Conservation (phyloP, 1,284 basidiomycete genomes). For the Apiotrichum brassicae region DNA sequence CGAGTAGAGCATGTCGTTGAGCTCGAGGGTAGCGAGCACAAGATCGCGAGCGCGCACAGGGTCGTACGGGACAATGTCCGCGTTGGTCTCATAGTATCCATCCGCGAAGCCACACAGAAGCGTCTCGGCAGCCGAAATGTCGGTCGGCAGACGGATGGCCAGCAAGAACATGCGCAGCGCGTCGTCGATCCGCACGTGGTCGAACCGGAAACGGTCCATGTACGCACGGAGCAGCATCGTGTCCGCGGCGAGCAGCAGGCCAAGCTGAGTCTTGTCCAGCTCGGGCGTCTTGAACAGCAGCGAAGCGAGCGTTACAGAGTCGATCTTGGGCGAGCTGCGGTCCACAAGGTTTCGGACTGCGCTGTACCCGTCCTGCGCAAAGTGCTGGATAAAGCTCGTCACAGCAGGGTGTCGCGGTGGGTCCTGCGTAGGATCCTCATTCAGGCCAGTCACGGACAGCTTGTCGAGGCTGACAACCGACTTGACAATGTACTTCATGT, state of each 20-base stretch:
- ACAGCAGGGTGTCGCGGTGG: constrained; percentile 56
- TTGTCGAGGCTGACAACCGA: constrained; percentile 72
- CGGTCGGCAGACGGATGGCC: constrained; percentile 64
- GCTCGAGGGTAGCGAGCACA: constrained; percentile 73
- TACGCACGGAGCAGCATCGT: constrained; percentile 72
- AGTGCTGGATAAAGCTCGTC: constrained; percentile 64
- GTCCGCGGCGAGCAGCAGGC: constrained; percentile 71
- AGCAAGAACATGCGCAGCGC: constrained; percentile 82
- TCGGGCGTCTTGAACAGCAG: constrained; percentile 78
- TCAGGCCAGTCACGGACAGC: constrained; percentile 29
- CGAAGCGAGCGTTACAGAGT: constrained; percentile 64
- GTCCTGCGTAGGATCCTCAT: constrained; percentile 30
- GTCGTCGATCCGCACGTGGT: constrained; percentile 75
- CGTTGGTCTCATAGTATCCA: constrained; percentile 86
- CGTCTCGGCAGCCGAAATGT: constrained; percentile 55
- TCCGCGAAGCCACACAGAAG: constrained; percentile 65
- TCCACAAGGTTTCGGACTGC: constrained; percentile 63
- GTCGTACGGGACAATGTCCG: constrained; percentile 65
- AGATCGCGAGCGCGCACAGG: constrained; percentile 69
- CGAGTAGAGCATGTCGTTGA: constrained; percentile 43
- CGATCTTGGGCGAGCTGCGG: constrained; percentile 51
- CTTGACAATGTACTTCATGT: constrained; percentile 80
- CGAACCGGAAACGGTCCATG: constrained; percentile 78
- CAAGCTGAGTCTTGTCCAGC: constrained; percentile 74
- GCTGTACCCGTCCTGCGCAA: constrained; percentile 63